Conservation (phyloP, 345 rosid genomes). For the Citrus medica region DNA sequence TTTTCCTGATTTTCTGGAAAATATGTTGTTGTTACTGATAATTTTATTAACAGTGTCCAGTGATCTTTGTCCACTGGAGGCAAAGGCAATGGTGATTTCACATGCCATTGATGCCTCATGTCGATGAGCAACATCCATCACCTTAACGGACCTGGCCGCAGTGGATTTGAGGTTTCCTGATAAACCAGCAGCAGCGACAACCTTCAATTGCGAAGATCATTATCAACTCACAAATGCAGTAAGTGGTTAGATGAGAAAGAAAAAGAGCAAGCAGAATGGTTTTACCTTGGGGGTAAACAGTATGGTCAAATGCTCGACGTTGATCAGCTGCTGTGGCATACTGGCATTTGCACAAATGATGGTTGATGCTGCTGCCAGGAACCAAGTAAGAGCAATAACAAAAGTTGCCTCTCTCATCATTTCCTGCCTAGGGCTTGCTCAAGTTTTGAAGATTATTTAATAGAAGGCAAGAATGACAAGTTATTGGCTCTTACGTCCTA, state of each 20-base stretch:
- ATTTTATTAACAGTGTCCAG: neutral
- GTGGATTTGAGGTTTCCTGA: neutral
- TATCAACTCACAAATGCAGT: neutral
- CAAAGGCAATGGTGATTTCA: neutral
- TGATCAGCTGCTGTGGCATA: conserved; percentile 27
- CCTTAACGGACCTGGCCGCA: conserved; percentile 28
- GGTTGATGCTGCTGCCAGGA: conserved; percentile 19
- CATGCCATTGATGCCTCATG: neutral
- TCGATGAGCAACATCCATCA: conserved; percentile 17
- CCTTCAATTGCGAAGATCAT: conserved; percentile 15
- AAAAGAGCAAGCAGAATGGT: neutral
- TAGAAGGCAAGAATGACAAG: neutral
- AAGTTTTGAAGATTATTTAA: neutral
- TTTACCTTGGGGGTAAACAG: conserved; percentile 25
- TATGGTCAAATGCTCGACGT: conserved; percentile 6
- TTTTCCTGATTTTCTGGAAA: neutral
- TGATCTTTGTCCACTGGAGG: neutral
- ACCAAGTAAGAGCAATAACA: conserved; percentile 19
- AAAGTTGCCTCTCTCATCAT: conserved; percentile 14
- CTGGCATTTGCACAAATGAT: conserved; percentile 20
- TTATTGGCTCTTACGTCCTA: neutral
- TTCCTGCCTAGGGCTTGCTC: neutral
- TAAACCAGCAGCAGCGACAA: conserved; percentile 33
- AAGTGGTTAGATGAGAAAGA: neutral
- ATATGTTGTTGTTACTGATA: neutral